These are phyloP conservation scores for Ensete ventricosum DNA, from an alignment of 176 grass and related monocot genomes.

Conservation along the genomic window DNA sequence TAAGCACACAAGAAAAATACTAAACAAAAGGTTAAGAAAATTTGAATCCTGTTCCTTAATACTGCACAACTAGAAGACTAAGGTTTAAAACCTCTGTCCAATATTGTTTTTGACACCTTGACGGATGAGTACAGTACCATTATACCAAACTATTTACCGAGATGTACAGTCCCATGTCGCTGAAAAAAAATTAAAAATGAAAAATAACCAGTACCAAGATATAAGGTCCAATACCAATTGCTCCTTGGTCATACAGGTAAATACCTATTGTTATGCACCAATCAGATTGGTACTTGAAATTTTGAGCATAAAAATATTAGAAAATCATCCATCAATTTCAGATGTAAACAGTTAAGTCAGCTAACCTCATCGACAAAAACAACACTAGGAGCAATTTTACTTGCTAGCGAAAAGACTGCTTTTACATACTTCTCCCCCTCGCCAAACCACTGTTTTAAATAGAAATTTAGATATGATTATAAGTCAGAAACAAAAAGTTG, in stretches of 20 bases:
- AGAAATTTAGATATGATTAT: slow-evolving; percentile 26
- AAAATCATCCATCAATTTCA: neutral
- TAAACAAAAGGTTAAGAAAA: neutral
- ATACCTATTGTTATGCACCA: neutral
- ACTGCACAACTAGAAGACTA: too few species aligned
- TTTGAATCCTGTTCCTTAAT: neutral
- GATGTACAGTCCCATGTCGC: too few species aligned
- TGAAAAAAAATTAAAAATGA: too few species aligned
- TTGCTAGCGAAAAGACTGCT: slow-evolving; percentile 91
- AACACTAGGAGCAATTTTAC: slow-evolving; percentile 98
- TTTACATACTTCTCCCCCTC: slow-evolving; percentile 99
- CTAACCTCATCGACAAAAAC: slow-evolving; percentile 99
- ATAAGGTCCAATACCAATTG: too few species aligned
- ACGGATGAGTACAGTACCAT: too few species aligned
- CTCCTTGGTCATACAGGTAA: neutral
- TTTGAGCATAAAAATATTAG: neutral
- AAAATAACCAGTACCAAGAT: too few species aligned
- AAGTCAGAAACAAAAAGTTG: slow-evolving; percentile 18
- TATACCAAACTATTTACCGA: too few species aligned
- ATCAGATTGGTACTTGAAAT: neutral
- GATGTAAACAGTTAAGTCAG: slow-evolving; percentile 1
- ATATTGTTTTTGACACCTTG: too few species aligned
- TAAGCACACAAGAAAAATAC: slow-evolving; percentile 16
- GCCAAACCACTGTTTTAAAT: slow-evolving; percentile 85
- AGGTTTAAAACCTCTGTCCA: too few species aligned